Percentiles rank a stretch among this genome's conserved stretches.
phyloP scores from a whole-genome alignment of 371 early-diverging fungal species.

The Lichtheimia ramosa region DNA sequence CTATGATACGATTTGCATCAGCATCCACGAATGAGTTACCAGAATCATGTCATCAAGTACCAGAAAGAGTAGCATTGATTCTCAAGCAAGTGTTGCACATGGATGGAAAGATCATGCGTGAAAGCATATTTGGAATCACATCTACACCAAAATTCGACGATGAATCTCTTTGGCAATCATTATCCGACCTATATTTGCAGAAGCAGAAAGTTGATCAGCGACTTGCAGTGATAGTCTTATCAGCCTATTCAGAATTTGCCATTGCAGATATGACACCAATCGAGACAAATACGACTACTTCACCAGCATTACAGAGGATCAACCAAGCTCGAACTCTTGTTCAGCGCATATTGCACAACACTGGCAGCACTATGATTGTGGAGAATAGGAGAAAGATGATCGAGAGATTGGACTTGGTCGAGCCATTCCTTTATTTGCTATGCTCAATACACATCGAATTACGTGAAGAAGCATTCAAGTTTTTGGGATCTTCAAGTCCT shows the following conservation, averaged over 20 bases:
- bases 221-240: not conserved
- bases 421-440: not conserved
- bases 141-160: not conserved
- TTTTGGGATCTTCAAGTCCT: conserved; percentile 1
- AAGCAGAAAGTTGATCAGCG: not conserved
- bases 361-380: too few relatives aligned
- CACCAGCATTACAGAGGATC: not conserved
- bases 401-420: not conserved
- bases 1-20: conserved; percentile 21
- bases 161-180: conserved; percentile 1
- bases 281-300: not conserved
- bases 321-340: not conserved
- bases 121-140: conserved; percentile 1
- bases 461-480: conserved; percentile 4
- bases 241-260: not conserved
- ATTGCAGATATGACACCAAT: conserved; percentile 4
- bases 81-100: conserved; percentile 5
- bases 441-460: conserved; percentile 11
- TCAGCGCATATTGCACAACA: too few relatives aligned
- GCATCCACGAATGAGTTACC: conserved; percentile 15
- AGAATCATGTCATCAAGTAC: conserved; percentile 21
- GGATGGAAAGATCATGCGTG: conserved; percentile 1
- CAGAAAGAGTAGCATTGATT: conserved; percentile 17
- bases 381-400: not conserved
- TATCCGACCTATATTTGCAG: not conserved